Evolutionary conservation across 179 eudicot species (phyloP).

Genomic region (Carnegiea gigantea): DNA sequence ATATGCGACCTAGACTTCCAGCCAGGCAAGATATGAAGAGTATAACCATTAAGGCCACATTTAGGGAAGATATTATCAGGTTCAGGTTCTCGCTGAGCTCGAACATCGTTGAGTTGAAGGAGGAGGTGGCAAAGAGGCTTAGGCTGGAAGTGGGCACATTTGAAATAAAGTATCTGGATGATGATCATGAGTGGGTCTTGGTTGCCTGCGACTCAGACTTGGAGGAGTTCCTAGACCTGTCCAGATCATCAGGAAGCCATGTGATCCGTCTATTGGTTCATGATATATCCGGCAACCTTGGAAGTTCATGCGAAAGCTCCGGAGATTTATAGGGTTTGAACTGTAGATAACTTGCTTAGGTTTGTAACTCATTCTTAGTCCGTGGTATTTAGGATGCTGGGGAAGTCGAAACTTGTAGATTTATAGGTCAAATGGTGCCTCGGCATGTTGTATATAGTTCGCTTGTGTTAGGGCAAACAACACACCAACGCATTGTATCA

Average conservation of each 20-base stretch:
- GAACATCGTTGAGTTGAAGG: conserved; percentile 52
- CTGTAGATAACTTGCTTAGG: conserved; percentile 34
- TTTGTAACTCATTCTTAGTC: conserved; percentile 33
- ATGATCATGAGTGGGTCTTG: conserved; percentile 80
- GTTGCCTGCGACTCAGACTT: conserved; percentile 78
- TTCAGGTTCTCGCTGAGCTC: conserved; percentile 56
- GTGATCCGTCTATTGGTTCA: conserved; percentile 68
- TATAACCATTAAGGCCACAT: conserved; percentile 77
- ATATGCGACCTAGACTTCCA: conserved; percentile 30
- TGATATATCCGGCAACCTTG: conserved; percentile 59
- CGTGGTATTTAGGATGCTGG: conserved; percentile 14
- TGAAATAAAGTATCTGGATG: conserved; percentile 81
- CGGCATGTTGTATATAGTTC: conserved; percentile 8
- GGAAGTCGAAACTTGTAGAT: conserved; percentile 24
- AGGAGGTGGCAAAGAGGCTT: conserved; percentile 78
- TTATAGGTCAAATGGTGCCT: no score
- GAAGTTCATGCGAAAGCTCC: conserved; percentile 89
- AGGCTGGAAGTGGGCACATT: conserved; percentile 69
- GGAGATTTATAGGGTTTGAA: conserved; percentile 33
- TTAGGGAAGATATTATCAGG: conserved; percentile 82
- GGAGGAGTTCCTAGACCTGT: conserved; percentile 71
- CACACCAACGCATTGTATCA: not conserved
- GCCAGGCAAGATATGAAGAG: conserved; percentile 57
- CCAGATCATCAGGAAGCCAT: conserved; percentile 57
- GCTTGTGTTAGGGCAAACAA: conserved; percentile 1